Conservation (phyloP, 768 basidiomycete species). For the Psilocybe cyanescens region DNA sequence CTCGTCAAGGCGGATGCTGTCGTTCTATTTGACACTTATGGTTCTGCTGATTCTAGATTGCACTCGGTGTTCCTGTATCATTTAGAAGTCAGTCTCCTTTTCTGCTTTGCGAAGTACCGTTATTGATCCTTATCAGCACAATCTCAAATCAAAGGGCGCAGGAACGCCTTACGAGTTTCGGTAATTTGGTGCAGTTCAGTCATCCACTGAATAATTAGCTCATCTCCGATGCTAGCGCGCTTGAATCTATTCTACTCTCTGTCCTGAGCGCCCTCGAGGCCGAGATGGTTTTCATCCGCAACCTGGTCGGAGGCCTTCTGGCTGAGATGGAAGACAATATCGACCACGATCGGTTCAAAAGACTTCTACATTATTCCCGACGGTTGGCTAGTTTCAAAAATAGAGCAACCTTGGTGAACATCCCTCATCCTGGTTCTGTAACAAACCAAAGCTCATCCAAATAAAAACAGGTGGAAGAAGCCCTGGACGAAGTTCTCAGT, state of each 20-base stretch:
- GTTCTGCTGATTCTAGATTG: constrained; percentile 82
- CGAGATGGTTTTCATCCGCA: constrained; percentile 93
- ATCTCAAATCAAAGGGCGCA: constrained; percentile 71
- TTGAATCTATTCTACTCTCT: constrained; percentile 92
- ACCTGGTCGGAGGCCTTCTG: constrained; percentile 86
- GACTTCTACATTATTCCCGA: constrained; percentile 90
- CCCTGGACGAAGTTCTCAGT: constrained; percentile 88
- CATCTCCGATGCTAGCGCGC: constrained; percentile 59
- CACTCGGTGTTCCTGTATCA: constrained; percentile 90
- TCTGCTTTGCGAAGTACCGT: neutral
- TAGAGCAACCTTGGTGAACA: constrained; percentile 77
- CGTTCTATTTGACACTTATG: constrained; percentile 90
- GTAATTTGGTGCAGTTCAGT: constrained; percentile 39
- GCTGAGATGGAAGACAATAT: constrained; percentile 96
- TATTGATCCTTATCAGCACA: constrained; percentile 58
- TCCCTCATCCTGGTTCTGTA: neutral
- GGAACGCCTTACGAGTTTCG: constrained; percentile 89
- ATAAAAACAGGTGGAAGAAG: constrained; percentile 74
- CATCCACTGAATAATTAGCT: constrained; percentile 12
- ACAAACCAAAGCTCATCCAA: constrained; percentile 3
- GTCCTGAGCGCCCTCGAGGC: constrained; percentile 93
- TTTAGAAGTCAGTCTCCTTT: constrained; percentile 60
- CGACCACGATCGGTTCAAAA: constrained; percentile 92
- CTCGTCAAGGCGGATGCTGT: constrained; percentile 93
- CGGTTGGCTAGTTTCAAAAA: constrained; percentile 89